Evolutionary conservation across 1,284 basidiomycete species (phyloP).

Genomic region (Apiotrichum gracile): DNA sequence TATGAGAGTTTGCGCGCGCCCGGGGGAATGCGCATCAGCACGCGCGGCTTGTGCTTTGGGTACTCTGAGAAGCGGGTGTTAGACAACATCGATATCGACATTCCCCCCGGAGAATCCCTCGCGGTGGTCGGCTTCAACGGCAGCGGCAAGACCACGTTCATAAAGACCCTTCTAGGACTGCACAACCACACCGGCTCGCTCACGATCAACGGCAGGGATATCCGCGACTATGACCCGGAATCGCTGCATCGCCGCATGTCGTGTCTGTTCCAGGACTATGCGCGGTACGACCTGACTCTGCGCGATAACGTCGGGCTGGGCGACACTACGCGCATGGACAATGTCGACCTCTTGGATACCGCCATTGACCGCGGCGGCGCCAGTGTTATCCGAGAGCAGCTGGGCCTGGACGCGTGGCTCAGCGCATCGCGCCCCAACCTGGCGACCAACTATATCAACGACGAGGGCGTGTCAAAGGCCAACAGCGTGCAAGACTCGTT

Average conservation of each 20-base stretch:
- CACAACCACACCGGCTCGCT: slow-evolving; percentile 56
- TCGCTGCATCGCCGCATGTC: slow-evolving; percentile 67
- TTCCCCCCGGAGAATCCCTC: slow-evolving; percentile 66
- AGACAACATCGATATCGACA: slow-evolving; percentile 59
- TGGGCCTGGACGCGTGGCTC: slow-evolving; percentile 16
- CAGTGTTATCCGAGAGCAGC: slow-evolving; percentile 31
- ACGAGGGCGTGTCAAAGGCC: too few species aligned
- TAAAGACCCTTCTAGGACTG: slow-evolving; percentile 68
- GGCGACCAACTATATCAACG: too few species aligned
- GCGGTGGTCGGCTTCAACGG: slow-evolving; percentile 64
- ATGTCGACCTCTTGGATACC: slow-evolving; percentile 51
- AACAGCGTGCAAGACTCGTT: too few species aligned
- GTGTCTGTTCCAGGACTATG: slow-evolving; percentile 76
- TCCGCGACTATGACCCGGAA: slow-evolving; percentile 57
- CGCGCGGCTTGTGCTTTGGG: slow-evolving; percentile 69
- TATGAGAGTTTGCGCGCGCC: slow-evolving; percentile 23
- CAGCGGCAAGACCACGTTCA: slow-evolving; percentile 67
- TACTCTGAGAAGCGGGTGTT: slow-evolving; percentile 61
- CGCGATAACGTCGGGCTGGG: slow-evolving; percentile 74
- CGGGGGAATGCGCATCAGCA: slow-evolving; percentile 61
- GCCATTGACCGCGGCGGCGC: slow-evolving; percentile 65
- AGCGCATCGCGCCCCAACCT: neutral
- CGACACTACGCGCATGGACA: slow-evolving; percentile 48
- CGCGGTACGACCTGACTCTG: slow-evolving; percentile 65
- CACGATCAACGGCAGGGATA: slow-evolving; percentile 61